Base-by-base conservation (phyloP, 345 rosid species). In the Arabidopsis suecica region DNA sequence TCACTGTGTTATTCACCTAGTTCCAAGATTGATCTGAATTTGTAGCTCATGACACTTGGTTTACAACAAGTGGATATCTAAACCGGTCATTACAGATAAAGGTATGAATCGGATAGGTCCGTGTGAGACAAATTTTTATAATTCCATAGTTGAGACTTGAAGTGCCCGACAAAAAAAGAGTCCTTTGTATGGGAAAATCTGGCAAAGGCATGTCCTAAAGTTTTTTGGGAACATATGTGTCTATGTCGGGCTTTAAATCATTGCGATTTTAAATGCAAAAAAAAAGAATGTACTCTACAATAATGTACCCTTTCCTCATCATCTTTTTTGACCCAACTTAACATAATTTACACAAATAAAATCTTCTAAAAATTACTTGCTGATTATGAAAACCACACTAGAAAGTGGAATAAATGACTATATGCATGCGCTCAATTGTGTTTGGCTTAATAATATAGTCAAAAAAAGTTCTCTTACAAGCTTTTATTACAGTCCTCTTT, bases 401-500 rank as follows among this genome's bases (percentile, higher is more conserved):
- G 37, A 73, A 65, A 14, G 25, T 34, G 13, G 47, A 59, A 42
- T 38, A 58, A 55, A 41, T 30, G 49, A 45, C 23, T 33, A 9
- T 50, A 50, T 50, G 56, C 56, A 53, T 42, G 63, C 48, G 2
- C 61, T 53, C 22, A 69, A 61, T 62, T 20, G 58, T 69, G 75
- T 61, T 63, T 61, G 30, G 64, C 51, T 55, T 55, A 12, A 54
- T 33, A 69, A 54, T 33, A 69, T 69, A 42, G 65, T 45, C 65
- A 53, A 61, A 68, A 68, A 75, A 61, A 9, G 47, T 64, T 76
- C 61, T 68, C 69, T 41, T 55, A 33, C 32, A 53, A 49, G 69
- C 68, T 51, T 75, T 68, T 53, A 42, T 44, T 63, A 68, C 42
- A 53, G 69, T 68, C 68, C 30, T 1, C 38, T 22, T 76, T 68